Conservation (phyloP, 2,329 filamentous ascomycete genomes). For the Chaetomiaceae sp. region DNA sequence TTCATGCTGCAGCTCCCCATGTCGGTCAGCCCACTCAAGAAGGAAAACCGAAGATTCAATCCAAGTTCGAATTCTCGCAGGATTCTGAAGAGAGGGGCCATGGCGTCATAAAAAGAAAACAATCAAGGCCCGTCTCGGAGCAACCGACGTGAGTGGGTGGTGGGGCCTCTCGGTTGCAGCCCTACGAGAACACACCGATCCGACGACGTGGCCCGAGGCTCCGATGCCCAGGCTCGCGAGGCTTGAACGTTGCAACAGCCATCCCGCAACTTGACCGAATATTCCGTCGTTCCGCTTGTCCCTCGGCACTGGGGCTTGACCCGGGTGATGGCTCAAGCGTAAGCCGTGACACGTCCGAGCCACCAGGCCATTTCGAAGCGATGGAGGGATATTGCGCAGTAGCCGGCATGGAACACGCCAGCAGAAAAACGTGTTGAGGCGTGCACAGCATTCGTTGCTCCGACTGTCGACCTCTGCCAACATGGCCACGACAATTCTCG, state of each 20-base stretch:
- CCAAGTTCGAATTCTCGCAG: too few relatives aligned
- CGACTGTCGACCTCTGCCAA: neutral
- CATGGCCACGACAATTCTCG: constrained; percentile 5
- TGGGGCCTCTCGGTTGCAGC: constrained; percentile 1
- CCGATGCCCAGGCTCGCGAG: too few relatives aligned
- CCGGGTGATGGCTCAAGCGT: neutral
- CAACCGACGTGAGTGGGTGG: neutral
- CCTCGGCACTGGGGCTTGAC: neutral
- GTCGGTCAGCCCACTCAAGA: too few relatives aligned
- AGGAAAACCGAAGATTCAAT: too few relatives aligned
- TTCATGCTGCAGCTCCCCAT: neutral
- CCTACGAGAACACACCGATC: neutral
- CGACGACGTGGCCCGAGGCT: constrained; percentile 1
- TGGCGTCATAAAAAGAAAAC: constrained; percentile 8
- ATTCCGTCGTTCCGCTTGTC: neutral
- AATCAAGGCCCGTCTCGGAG: neutral
- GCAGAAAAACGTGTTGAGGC: neutral
- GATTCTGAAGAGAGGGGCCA: neutral
- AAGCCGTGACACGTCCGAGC: neutral
- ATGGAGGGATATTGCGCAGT: too few relatives aligned
- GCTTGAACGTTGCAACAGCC: too few relatives aligned
- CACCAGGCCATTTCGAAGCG: neutral
- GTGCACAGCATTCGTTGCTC: neutral
- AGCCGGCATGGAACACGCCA: neutral
- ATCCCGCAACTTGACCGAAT: neutral